Evolutionary conservation across 768 basidiomycete species (phyloP).

Genomic region (Asterophora lycoperdoides): DNA sequence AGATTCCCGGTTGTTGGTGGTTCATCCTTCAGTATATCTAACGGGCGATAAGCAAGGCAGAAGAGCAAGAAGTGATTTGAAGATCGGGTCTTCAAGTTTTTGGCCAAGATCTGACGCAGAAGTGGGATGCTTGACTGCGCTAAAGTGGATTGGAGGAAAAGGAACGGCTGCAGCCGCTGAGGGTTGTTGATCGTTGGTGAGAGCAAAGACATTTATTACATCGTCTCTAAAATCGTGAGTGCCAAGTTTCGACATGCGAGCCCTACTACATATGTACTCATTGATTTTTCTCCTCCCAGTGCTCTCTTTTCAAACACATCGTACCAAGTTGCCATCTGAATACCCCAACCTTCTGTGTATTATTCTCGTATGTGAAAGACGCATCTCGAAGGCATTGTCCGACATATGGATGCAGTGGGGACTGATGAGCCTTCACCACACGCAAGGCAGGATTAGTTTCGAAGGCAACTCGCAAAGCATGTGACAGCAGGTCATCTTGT

Average conservation of each 20-base stretch:
- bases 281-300: slow-evolving; percentile 37
- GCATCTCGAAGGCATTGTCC: slow-evolving; percentile 38
- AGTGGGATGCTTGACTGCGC: slow-evolving; percentile 57
- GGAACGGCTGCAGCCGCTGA: slow-evolving; percentile 32
- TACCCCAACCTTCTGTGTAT: slow-evolving; percentile 46
- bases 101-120: slow-evolving; percentile 41
- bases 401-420: slow-evolving; percentile 49
- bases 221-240: not conserved
- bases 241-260: not conserved
- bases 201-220: slow-evolving; percentile 14
- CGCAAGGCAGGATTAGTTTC: slow-evolving; percentile 35
- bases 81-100: slow-evolving; percentile 18
- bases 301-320: slow-evolving; percentile 39
- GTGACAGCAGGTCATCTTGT: slow-evolving; percentile 62
- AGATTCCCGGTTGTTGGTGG: slow-evolving; percentile 25
- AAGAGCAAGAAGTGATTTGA: slow-evolving; percentile 41
- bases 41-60: slow-evolving; percentile 53
- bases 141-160: slow-evolving; percentile 56
- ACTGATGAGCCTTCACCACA: slow-evolving; percentile 42
- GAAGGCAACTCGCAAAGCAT: slow-evolving; percentile 60
- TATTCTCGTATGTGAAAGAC: slow-evolving; percentile 47
- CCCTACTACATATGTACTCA: slow-evolving; percentile 2
- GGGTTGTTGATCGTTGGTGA: slow-evolving; percentile 17
- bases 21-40: slow-evolving; percentile 31
- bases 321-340: slow-evolving; percentile 51